Evolutionary conservation across 2,329 filamentous ascomycete genomes (phyloP), one percentile per base, ranked within the genome.

Genomic region (Xylariales sp.): DNA sequence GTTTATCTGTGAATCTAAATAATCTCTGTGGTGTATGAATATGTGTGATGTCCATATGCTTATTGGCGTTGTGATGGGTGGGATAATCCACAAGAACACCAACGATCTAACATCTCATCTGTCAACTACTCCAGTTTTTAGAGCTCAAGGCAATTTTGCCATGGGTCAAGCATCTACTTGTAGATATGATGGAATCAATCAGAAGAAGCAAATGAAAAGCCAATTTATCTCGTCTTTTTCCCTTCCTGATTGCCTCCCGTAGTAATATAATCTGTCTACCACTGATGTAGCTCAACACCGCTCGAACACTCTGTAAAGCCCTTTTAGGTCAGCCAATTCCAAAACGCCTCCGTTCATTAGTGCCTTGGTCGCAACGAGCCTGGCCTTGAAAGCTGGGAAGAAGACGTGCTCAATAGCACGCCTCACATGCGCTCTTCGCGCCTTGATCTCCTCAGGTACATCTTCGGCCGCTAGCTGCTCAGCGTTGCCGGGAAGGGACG

Each of bases 231-330:
- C 8, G 33, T 5, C n/a, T n/a, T 31, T 16, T 13, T 23, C 7
- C 17, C 21, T 25, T 25, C 6, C 23, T n/a, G 15, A 27, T 27
- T 23, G 12, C 16, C n/a, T n/a, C n/a, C n/a, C n/a, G n/a, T n/a
- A n/a, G n/a, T n/a, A n/a, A n/a, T n/a, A n/a, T n/a, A n/a, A n/a
- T n/a, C n/a, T n/a, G n/a, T 14, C 17, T 33, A 12, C 13, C 17
- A n/a, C 14, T 19, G 10, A 19, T 8, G 6, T 12, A 37, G 6
- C 38, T 76, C 61, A 97, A 60, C 93, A 97, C 38, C 93, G 71
- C 65, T 98, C 93, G 70, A 98, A 98, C 3, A 97, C 90, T 31
- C 87, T 72, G 61, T 98, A 98, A 41, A 98, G 58, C 0, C 90
- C 89, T 61, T 95, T 97, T 42, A 97, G 62, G 64, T 94, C 88